Conservation (phyloP, 176 grass and related monocot species). For the Secale cereale region DNA sequence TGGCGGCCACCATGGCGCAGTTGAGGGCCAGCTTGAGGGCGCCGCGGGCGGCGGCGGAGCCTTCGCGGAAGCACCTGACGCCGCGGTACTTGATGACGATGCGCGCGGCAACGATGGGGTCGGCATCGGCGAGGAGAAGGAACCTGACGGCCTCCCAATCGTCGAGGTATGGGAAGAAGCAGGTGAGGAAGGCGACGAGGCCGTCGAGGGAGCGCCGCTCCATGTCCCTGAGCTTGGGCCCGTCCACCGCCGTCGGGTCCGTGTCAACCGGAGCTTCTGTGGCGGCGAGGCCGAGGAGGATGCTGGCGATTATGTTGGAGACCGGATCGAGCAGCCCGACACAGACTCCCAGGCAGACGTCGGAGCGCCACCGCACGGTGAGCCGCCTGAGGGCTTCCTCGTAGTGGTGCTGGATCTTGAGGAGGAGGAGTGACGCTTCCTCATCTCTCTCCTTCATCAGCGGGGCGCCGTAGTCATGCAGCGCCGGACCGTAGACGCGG, state of each 20-base stretch:
- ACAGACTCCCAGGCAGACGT: neutral
- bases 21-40: neutral
- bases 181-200: constrained; percentile 5
- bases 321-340: neutral
- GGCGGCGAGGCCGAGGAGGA: neutral
- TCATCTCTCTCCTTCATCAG: neutral
- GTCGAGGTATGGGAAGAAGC: constrained; percentile 7
- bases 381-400: neutral
- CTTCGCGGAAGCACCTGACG: neutral
- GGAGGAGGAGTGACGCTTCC: neutral
- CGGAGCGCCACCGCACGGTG: neutral
- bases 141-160: neutral
- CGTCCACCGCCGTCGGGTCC: neutral
- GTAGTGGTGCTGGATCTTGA: neutral
- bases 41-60: neutral
- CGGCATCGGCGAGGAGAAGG: neutral
- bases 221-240: neutral
- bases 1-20: neutral
- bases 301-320: neutral
- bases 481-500: neutral
- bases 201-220: neutral
- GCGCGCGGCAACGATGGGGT: neutral
- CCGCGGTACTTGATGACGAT: neutral
- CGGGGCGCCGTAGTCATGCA: neutral
- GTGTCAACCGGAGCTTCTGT: neutral